Percentiles rank a stretch among this genome's conserved stretches.
Conservation (phyloP, 768 basidiomycete genomes). For the Suillus weaverae region DNA sequence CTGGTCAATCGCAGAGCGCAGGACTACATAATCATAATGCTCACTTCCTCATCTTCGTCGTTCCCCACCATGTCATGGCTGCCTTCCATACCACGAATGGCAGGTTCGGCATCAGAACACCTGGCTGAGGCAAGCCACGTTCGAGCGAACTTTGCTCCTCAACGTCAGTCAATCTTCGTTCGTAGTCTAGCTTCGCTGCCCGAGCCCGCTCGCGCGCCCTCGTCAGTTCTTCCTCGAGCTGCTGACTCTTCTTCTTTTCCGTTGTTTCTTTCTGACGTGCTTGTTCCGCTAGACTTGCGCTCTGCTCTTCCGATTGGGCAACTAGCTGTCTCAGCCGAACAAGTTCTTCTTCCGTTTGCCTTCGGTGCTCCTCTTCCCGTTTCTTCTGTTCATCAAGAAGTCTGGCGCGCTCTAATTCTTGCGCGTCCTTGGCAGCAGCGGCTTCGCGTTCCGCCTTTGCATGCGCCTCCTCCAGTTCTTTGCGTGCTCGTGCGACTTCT, state of each 20-base stretch:
- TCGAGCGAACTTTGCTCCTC: neutral
- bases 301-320: conserved; percentile 28
- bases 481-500: conserved; percentile 26
- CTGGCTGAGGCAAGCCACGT: conserved; percentile 17
- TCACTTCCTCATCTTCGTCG: conserved; percentile 17
- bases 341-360: conserved; percentile 27
- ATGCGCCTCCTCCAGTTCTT: conserved; percentile 22
- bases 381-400: conserved; percentile 31
- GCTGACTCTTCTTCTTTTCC: conserved; percentile 28
- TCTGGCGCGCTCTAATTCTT: conserved; percentile 26
- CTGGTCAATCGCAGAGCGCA: neutral
- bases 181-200: conserved; percentile 23
- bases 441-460: conserved; percentile 23
- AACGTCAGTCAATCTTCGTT: conserved; percentile 24
- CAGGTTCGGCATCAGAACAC: conserved; percentile 30
- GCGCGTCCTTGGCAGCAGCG: conserved; percentile 27
- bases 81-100: conserved; percentile 36
- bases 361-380: conserved; percentile 32
- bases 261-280: conserved; percentile 25
- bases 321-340: conserved; percentile 26
- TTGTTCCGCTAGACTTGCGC: conserved; percentile 29
- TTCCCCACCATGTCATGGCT: conserved; percentile 34
- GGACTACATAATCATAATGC: neutral
- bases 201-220: conserved; percentile 29
- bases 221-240: conserved; percentile 33